Percentiles rank a stretch among this genome's conserved stretches.
Conservation (phyloP, 306 rosid species). For the Trichosanthes cucumerina region DNA sequence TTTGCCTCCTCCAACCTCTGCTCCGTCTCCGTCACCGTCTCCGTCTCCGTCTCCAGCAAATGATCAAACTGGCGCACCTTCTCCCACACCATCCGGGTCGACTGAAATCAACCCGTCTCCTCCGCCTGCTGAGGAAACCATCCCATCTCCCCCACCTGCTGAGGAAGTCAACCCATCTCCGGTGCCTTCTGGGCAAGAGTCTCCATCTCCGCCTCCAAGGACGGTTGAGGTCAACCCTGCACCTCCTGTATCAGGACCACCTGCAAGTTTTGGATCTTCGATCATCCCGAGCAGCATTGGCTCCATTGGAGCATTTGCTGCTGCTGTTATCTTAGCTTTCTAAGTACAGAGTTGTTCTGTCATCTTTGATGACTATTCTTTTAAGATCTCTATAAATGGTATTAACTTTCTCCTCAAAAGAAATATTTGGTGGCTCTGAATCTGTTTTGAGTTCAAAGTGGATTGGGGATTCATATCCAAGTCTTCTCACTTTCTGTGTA, state of each 20-base stretch:
- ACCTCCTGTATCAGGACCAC: conserved; percentile 31
- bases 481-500: not conserved
- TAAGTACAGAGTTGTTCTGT: conserved; percentile 12
- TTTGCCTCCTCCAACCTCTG: conserved; percentile 11
- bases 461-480: not conserved
- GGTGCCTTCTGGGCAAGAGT: conserved; percentile 22
- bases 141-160: conserved; percentile 12
- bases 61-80: not conserved
- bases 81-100: not conserved
- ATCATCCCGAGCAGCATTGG: conserved; percentile 31
- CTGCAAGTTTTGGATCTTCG: conserved; percentile 47
- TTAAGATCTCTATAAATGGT: not conserved
- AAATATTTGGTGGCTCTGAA: not conserved
- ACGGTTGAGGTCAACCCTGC: conserved; percentile 27
- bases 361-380: not conserved
- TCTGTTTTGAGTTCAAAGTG: not conserved
- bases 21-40: conserved; percentile 23
- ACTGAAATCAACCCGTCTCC: conserved; percentile 21
- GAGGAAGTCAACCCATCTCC: conserved; percentile 25
- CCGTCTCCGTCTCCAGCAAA: conserved; percentile 20
- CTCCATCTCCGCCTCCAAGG: conserved; percentile 33
- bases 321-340: conserved; percentile 33
- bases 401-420: not conserved
- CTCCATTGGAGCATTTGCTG: conserved; percentile 57
- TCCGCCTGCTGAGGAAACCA: conserved; percentile 17